Base-by-base conservation (phyloP, 2,329 filamentous ascomycete species). In the Aspergillus melleus region DNA sequence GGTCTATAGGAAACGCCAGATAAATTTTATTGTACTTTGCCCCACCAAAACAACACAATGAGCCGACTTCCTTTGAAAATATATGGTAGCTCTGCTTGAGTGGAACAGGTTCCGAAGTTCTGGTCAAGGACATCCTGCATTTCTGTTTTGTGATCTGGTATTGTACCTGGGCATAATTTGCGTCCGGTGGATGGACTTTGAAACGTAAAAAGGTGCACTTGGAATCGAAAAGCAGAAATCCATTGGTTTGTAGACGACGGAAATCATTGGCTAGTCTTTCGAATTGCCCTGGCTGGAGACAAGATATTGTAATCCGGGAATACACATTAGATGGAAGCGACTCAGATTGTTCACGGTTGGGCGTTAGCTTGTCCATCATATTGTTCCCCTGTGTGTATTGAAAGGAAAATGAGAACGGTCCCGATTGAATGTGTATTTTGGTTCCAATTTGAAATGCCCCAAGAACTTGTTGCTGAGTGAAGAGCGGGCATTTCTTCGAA, bases 401-500 rank as follows among this genome's bases (percentile, higher is more conserved):
- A 51, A 61, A 42, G 11, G 57, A 32, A 14, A 61, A 61, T 16
- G 47, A 56, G 14, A 61, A 61, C 3, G 39, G 49, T 4, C 60
- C 57, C 2, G 60, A 61, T 30, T 59, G 60, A 16, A 59, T 30
- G 4, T 51, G 49, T 1, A 55, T 52, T 24, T 57, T 49, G 8
- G n/a, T 42, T 1, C 53, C 53, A 42, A 61, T 49, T 4, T 32
- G 51, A 6, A 51, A 53, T 2, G 26, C 19, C 20, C 22, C 29
- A 20, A 32, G 12, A 30, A 55, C 11, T 10, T 14, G 1, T 2
- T 22, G 2, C 26, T n/a, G 3, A n/a, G 6, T 0, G 49, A 59
- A 29, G 39, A 42, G 11, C 53, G 42, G 0, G 11, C 20, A 12
- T 51, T 50, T 9, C 24, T 36, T 9, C 42, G 55, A 44, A 59